Conservation (phyloP, 2,329 filamentous ascomycete genomes). For the Elsinoe ampelina region DNA sequence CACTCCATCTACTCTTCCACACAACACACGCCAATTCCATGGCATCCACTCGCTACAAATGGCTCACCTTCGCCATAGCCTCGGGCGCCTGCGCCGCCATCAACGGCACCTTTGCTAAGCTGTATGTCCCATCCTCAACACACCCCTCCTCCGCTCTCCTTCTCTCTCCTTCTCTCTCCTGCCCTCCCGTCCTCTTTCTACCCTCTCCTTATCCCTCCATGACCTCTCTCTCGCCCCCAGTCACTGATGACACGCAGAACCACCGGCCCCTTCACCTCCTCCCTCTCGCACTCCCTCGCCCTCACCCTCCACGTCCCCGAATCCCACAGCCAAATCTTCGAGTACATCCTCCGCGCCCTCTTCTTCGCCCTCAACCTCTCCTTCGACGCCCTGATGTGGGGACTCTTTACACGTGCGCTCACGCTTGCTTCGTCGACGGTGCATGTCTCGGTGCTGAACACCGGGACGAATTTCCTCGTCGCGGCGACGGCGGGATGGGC, state of each 20-base stretch:
- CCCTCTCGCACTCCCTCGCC: conserved; percentile 2
- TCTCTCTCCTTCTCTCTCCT: background rate
- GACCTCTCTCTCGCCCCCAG: background rate
- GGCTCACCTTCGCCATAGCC: conserved; percentile 59
- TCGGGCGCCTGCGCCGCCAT: conserved; percentile 71
- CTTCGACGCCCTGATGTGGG: conserved; percentile 79
- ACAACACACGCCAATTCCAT: conserved; percentile 5
- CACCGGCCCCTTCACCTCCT: conserved; percentile 48
- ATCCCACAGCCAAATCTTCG: conserved; percentile 30
- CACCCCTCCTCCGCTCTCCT: background rate
- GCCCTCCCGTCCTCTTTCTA: background rate
- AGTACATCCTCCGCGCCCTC: conserved; percentile 43
- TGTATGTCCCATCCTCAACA: conserved; percentile 43
- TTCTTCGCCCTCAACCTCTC: conserved; percentile 68
- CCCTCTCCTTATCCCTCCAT: background rate
- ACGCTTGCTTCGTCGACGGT: conserved; percentile 65
- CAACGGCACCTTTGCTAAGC: conserved; percentile 75
- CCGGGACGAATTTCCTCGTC: conserved; percentile 70
- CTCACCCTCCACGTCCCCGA: background rate
- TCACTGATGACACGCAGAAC: conserved; percentile 34
- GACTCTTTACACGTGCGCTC: conserved; percentile 70
- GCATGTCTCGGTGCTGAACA: conserved; percentile 74
- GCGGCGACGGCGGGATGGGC: conserved; percentile 61
- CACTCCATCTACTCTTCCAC: background rate
- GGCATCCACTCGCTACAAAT: conserved; percentile 22